Base-by-base conservation (phyloP, 2,329 filamentous ascomycete species). In the Cladophialophora exuberans region DNA sequence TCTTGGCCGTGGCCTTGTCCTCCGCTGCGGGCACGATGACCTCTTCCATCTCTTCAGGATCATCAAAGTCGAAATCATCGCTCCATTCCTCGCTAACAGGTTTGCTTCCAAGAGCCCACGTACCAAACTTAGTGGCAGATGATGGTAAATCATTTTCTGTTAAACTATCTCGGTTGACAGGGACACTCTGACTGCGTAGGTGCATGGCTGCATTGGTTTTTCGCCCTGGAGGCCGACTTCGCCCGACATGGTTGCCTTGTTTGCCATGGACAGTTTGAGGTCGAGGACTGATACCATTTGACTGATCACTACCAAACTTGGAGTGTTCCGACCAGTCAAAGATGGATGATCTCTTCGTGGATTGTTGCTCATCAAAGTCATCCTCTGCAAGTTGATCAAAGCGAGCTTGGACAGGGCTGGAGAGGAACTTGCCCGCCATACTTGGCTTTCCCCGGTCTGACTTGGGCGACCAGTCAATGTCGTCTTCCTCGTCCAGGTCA, bases 51-150 rank as follows among this genome's bases (percentile, higher is more conserved):
- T 80, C 77, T 22, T 76, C 72, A 10, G 73, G 67, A 43, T 84
- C 81, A 18, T 81, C 80, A 67, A 86, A 86, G 53, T 86, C 83
- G 64, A 87, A 87, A 64, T 87, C 84, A 49, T 83, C 83, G 64
- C 86, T 84, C 84, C 84, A 87, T 65, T 87, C 84, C 66, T 87
- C 84, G 20, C 80, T 86, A 18, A 84, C 82, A 42, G 80, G 83
- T 65, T 87, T 86, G 67, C 78, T 84, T 15, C 84, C 83, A 25
- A 86, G 73, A n/a, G 82, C 82, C 83, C 84, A 86, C 3, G 84
- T 85, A 35, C 82, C 83, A 65, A 85, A 86, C 64, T 86, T 86
- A 64, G 72, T 69, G 18, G 72, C 73, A 70, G 82, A 64, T 71
- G 82, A 68, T 72, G 77, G 61, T 70, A 76, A 62, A 68, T 81